Evolutionary conservation across 495 filamentous ascomycete species (phyloP), one percentile per base, ranked within the genome.

Genomic region (Penicillium roqueforti): DNA sequence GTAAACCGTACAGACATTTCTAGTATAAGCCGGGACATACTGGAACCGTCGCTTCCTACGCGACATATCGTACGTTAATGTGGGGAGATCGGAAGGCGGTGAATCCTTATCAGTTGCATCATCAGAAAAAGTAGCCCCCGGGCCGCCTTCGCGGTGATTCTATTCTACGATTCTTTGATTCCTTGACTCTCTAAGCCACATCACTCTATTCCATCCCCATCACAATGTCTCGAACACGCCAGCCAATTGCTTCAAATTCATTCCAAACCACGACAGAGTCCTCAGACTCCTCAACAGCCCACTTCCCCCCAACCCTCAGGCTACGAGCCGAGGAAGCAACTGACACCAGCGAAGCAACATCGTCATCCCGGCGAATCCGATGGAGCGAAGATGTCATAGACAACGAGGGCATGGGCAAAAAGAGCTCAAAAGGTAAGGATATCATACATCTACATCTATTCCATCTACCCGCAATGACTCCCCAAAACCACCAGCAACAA

Each of bases 321-420:
- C 39, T 77, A 34, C 61, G 71, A 44, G 71, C 68, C n/a, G 74
- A 73, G 40, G 60, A 71, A 8, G 36, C 53, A 36, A 19, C 34
- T 4, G 43, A 22, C 16, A 45, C 41, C n/a, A 42, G 51, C 34
- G 39, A 51, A 34, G 58, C 66, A 25, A 45, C 53, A 11, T 56
- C 58, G 7, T 40, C 65, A 18, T 14, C 52, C 19, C 73, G 82
- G 32, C 78, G 80, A 31, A 92, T 98, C 42, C 80, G 85, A 72
- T 99, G 93, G 93, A 90, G 88, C 8, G 88, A 90, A 60, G 89
- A 92, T 68, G 92, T 97, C 6, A 75, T 99, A 6, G 91, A 99
- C 73, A 99, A 99, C 62, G 93, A 99, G 69, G 92, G 92, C 4
- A 79, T 97, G 70, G 91, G 91, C 5, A 87, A 86, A 71, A 99